Conservation (phyloP, 371 early-diverging fungal genomes). For the Dinochytrium kinnereticum region DNA sequence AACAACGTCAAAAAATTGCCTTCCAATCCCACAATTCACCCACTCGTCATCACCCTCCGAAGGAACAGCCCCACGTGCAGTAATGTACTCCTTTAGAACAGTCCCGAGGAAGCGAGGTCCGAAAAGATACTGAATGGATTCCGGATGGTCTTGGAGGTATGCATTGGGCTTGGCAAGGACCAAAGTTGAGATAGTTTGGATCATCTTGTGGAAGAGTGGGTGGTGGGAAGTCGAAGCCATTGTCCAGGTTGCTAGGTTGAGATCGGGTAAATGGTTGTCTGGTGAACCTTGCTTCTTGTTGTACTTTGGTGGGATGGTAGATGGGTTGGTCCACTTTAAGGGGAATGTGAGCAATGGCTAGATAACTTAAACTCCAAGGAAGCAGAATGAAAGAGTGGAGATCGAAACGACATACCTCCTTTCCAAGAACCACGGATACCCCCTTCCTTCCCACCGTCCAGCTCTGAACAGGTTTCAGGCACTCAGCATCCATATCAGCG, state of each 20-base stretch:
- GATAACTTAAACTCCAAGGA: background rate
- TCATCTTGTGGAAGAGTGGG: background rate
- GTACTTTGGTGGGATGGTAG: background rate
- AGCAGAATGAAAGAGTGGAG: background rate
- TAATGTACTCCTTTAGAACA: background rate
- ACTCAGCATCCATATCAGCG: background rate
- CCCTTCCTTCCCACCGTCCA: conserved; percentile 3
- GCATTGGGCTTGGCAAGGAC: background rate
- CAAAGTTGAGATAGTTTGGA: background rate
- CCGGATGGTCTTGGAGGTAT: conserved; percentile 1
- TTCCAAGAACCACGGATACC: background rate
- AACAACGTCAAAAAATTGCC: background rate
- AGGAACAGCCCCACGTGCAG: background rate
- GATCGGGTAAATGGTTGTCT: too few species aligned
- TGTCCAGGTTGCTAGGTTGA: background rate
- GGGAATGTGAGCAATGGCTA: background rate
- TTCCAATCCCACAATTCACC: conserved; percentile 9
- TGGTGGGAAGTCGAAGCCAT: background rate
- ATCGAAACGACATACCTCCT: conserved; percentile 2
- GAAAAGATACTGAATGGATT: background rate
- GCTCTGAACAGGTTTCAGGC: background rate
- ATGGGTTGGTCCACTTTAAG: background rate
- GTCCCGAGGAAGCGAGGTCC: background rate
- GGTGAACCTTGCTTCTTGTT: too few species aligned
- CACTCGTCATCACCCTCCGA: background rate